phyloP scores from a whole-genome alignment of 2,329 filamentous ascomycete species.

The Verticillium isaacii region DNA sequence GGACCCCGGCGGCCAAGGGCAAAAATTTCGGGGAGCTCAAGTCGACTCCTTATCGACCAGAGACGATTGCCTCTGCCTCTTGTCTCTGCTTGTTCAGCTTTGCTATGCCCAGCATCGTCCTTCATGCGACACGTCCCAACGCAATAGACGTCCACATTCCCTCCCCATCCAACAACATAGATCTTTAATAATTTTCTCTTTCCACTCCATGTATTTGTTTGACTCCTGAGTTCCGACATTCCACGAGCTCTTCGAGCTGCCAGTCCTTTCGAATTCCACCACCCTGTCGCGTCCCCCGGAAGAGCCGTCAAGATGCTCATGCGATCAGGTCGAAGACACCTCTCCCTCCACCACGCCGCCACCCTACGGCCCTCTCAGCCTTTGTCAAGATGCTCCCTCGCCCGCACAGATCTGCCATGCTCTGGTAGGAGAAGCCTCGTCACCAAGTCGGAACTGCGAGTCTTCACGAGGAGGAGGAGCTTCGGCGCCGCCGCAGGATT shows the following conservation, averaged over 20 bases:
- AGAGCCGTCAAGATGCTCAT: constrained; percentile 10
- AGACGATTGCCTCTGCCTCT: not conserved
- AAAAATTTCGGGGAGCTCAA: constrained; percentile 3
- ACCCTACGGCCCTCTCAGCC: constrained; percentile 5
- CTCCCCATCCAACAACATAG: constrained; percentile 8
- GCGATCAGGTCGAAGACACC: constrained; percentile 8
- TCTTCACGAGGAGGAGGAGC: constrained; percentile 5
- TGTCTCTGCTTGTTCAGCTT: not conserved
- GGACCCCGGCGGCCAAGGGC: not conserved
- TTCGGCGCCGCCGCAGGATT: constrained; percentile 1
- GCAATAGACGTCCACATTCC: constrained; percentile 3
- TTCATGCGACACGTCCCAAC: constrained; percentile 1
- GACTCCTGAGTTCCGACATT: constrained; percentile 5
- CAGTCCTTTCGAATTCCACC: not conserved
- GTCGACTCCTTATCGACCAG: constrained; percentile 1
- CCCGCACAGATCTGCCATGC: not conserved
- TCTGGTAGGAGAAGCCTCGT: constrained; percentile 1
- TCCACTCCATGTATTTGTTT: constrained; percentile 2
- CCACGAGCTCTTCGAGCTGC: constrained; percentile 5
- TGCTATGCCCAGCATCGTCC: not conserved
- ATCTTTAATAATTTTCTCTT: constrained; percentile 3
- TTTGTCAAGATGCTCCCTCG: not conserved
- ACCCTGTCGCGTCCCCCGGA: constrained; percentile 1
- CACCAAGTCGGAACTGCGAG: constrained; percentile 4
- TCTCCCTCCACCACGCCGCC: constrained; percentile 11